A percentile compares a stretch with the other conserved stretches of the same genome.
phyloP scores from a whole-genome alignment of 495 filamentous ascomycete species.

The Aspergillus haitiensis region DNA sequence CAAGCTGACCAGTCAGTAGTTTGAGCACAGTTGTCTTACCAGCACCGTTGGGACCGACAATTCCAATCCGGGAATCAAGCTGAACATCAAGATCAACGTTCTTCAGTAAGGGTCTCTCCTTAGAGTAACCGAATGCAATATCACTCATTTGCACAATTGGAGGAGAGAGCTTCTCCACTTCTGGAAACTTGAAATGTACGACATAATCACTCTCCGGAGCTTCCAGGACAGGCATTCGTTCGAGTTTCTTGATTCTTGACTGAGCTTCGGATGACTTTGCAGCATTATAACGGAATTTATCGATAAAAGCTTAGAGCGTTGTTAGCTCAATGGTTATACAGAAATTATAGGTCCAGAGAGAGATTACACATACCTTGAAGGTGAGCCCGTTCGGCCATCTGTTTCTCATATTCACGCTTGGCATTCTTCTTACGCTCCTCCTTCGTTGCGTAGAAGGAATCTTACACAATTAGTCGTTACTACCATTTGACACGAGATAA shows the following conservation, averaged over 20 bases:
- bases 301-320: slow-evolving; percentile 73
- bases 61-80: slow-evolving; percentile 96
- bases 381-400: slow-evolving; percentile 91
- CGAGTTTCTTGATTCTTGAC: slow-evolving; percentile 97
- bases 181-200: slow-evolving; percentile 96
- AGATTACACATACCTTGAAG: slow-evolving; percentile 55
- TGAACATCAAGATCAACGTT: slow-evolving; percentile 96
- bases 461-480: slow-evolving; percentile 39
- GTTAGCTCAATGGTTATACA: slow-evolving; percentile 11
- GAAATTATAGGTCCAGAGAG: background rate
- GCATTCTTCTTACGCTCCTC: slow-evolving; percentile 97
- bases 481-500: background rate
- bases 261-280: slow-evolving; percentile 98
- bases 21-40: slow-evolving; percentile 98
- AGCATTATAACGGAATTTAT: slow-evolving; percentile 99
- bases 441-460: slow-evolving; percentile 96
- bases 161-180: slow-evolving; percentile 94
- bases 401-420: slow-evolving; percentile 97
- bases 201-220: slow-evolving; percentile 91
- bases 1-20: slow-evolving; percentile 83
- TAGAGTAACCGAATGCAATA: slow-evolving; percentile 87
- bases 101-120: slow-evolving; percentile 74
- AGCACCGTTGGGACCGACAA: slow-evolving; percentile 97
- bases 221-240: slow-evolving; percentile 91
- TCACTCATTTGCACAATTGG: slow-evolving; percentile 97